Evolutionary conservation across 768 basidiomycete genomes (phyloP), one percentile per base, ranked within the genome.

Genomic region (Amanita rubescens): DNA sequence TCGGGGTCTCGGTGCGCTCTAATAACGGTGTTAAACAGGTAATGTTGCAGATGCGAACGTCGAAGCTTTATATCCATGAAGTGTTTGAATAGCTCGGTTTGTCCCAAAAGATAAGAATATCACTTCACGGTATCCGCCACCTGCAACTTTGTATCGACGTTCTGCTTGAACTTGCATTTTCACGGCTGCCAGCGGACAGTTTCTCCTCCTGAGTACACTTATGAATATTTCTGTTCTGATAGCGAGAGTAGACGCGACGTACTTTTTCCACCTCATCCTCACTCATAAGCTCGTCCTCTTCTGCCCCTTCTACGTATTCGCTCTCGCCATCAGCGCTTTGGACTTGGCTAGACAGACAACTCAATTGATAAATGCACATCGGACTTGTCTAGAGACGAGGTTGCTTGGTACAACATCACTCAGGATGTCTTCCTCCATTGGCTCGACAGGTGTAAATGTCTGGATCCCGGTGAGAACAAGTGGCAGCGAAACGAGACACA

Each of bases 11-110:
- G n/a, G 85, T 39, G 90, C 82, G 71, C 82, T 81, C 89, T 94
- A 65, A 60, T 34, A 30, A 10, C 6, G 27, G 20, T 35, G 54
- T 52, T 44, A 34, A 43, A 17, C 20, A 44, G 56, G 17, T 41
- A 37, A 10, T 35, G 24, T 56, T 43, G 5, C 38, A n/a, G 39
- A n/a, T 20, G 11, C 22, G 30, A 11, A 33, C 11, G 7, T 25
- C 74, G 25, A 19, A 89, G 92, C 80, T 96, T 96, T 69, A 97
- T 86, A 65, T 97, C 93, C 6, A 97, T 90, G 65, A 98, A 98
- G 68, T 98, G 94, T 61, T 93, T 92, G 76, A 99, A 99, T 17
- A 98, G 76, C 59, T 98, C 96, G 0, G 95, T 98, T 67, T 99
- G 94, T 7, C 96, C 96, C 2, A 99, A 79, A 17, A 98, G 81